Percentiles rank a stretch among this genome's conserved stretches.
These are phyloP conservation scores for Panaeolus cyanescens DNA, from an alignment of 768 basidiomycete genomes.

Conservation along the genomic window DNA sequence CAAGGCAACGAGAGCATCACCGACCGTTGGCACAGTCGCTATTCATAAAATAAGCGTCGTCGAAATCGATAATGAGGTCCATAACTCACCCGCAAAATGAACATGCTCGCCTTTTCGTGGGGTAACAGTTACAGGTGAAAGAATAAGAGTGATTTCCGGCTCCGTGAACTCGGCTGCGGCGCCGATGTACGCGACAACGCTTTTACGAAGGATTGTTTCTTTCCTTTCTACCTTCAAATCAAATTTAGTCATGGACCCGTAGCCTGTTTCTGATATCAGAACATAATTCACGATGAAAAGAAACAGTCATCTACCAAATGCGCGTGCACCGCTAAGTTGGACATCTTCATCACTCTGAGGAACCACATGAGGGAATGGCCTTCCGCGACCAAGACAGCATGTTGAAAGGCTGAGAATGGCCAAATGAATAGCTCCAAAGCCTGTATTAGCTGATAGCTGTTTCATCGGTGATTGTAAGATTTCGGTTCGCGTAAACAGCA, in stretches of 20 bases:
- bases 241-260: conserved; percentile 58
- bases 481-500: neutral
- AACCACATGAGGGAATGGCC: conserved; percentile 56
- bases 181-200: conserved; percentile 68
- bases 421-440: conserved; percentile 85
- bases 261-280: conserved; percentile 36
- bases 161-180: conserved; percentile 72
- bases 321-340: conserved; percentile 50
- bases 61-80: neutral
- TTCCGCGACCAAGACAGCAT: conserved; percentile 60
- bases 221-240: conserved; percentile 55
- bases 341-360: conserved; percentile 72
- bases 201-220: conserved; percentile 60
- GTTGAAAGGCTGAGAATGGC: conserved; percentile 78
- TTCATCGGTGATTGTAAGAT: conserved; percentile 1
- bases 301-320: conserved; percentile 47
- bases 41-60: too few species aligned
- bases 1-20: conserved; percentile 71
- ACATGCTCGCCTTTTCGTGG: conserved; percentile 60
- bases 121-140: conserved; percentile 66
- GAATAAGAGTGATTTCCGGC: conserved; percentile 68
- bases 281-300: neutral
- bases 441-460: conserved; percentile 64
- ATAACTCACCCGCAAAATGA: conserved; percentile 54
- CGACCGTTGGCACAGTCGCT: conserved; percentile 79